Evolutionary conservation across 768 basidiomycete genomes (phyloP), one percentile per base, ranked within the genome.

Genomic region (Coprinopsis sp.): DNA sequence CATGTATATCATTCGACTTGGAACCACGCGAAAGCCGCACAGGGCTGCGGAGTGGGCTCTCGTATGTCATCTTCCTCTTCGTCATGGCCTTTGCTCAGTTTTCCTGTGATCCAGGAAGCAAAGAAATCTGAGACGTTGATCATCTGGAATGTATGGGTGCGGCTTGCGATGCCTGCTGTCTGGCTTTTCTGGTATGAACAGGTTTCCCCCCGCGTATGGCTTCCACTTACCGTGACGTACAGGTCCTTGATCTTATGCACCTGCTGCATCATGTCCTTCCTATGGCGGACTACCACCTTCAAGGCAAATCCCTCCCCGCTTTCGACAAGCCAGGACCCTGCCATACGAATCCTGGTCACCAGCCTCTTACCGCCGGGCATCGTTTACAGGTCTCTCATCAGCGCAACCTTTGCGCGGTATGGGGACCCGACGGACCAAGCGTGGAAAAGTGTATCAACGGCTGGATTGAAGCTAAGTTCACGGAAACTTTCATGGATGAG

Each of bases 21-120:
- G 74, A 3, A 75, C 71, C 0, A 85, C 85, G 83, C 69, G 74
- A 16, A 79, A 71, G 49, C 77, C 82, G 66, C 68, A 79, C 54
- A 78, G 77, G 54, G 84, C 82, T 1, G 75, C 77, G 6, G 72
- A 75, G 36, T 84, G 81, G 79, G 81, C 81, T 3, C 67, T 77
- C 60, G 81, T 81, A 51, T 18, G 58, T 53, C 3, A 2, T 22
- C n/a, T n/a, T n/a, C n/a, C n/a, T n/a, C n/a, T n/a, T n/a, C n/a
- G n/a, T n/a, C n/a, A n/a, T n/a, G n/a, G n/a, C n/a, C n/a, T n/a
- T n/a, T n/a, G n/a, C n/a, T n/a, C n/a, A n/a, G n/a, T n/a, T n/a
- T n/a, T n/a, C n/a, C n/a, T n/a, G n/a, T n/a, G 31, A 22, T 31
- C 8, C 43, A 81, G 77, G 82, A 84, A 54, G 74, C 80, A 2